A percentile compares a stretch with the other conserved stretches of the same genome.
phyloP scores from a whole-genome alignment of 2,329 filamentous ascomycete species.

The Pseudogymnoascus sp. region DNA sequence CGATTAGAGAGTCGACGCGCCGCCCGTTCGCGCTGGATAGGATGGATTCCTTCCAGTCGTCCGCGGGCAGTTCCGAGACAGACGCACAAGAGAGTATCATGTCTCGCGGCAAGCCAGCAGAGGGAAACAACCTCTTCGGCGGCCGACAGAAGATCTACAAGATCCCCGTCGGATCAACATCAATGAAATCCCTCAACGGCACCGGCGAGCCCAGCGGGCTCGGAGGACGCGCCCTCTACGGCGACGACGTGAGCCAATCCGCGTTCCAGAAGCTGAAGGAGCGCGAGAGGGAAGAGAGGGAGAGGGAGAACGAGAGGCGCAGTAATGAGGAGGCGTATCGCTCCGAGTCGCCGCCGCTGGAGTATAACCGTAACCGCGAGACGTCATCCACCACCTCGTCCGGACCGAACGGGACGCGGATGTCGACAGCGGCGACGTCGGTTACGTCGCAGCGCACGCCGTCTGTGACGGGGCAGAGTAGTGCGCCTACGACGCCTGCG shows the following conservation, averaged over 20 bases:
- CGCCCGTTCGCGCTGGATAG: conserved; percentile 53
- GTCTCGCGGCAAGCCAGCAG: conserved; percentile 69
- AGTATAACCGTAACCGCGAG: conserved; percentile 67
- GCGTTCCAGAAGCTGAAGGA: conserved; percentile 69
- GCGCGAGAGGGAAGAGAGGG: conserved; percentile 37
- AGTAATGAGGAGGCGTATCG: conserved; percentile 30
- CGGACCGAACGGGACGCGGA: conserved; percentile 56
- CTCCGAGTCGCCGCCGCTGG: conserved; percentile 48
- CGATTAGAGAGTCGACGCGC: conserved; percentile 54
- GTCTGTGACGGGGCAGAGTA: conserved; percentile 43
- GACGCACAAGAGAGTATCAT: conserved; percentile 76
- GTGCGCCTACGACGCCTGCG: conserved; percentile 31
- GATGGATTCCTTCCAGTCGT: conserved; percentile 55
- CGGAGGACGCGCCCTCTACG: conserved; percentile 65
- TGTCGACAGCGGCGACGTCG: conserved; percentile 83
- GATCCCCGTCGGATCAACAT: conserved; percentile 47
- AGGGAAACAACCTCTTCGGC: conserved; percentile 90
- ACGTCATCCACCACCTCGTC: conserved; percentile 73
- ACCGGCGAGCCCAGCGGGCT: conserved; percentile 37
- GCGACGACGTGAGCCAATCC: conserved; percentile 75
- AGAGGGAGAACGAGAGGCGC: conserved; percentile 40
- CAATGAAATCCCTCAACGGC: conserved; percentile 33
- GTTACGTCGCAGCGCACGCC: conserved; percentile 61
- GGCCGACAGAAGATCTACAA: conserved; percentile 94
- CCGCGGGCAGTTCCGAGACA: conserved; percentile 47